Evolutionary conservation across 345 rosid genomes (phyloP).

Genomic region (Lepidium didymum): DNA sequence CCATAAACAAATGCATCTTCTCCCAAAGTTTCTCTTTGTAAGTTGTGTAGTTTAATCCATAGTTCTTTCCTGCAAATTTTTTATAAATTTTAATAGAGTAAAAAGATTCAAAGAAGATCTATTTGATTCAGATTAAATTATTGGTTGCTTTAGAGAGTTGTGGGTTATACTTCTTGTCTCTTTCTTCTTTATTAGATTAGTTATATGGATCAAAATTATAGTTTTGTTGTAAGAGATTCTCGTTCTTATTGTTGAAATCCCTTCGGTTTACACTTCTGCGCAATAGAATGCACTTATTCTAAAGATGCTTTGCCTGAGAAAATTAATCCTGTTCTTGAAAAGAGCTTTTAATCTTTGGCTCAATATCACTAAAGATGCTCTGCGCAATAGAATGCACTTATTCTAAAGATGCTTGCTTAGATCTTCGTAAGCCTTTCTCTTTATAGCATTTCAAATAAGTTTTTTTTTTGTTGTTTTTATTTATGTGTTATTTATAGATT

Average conservation of each 20-base stretch:
- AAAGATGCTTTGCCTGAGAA: background rate
- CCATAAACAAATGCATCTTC: conserved; percentile 4
- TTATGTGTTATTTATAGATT: background rate
- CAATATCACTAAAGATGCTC: background rate
- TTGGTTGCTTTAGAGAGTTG: conserved; percentile 8
- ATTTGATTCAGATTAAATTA: conserved; percentile 9
- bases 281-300: background rate
- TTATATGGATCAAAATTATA: background rate
- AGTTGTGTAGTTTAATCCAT: background rate
- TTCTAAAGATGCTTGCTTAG: background rate
- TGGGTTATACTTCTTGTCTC: conserved; percentile 24
- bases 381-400: too few relatives aligned
- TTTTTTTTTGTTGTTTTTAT: background rate
- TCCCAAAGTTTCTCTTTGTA: background rate
- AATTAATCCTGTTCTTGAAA: background rate
- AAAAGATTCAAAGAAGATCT: conserved; percentile 36
- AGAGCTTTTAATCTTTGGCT: background rate
- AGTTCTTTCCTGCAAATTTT: background rate
- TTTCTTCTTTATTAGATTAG: background rate
- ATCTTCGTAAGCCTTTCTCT: background rate
- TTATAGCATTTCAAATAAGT: background rate
- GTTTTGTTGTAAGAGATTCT: background rate
- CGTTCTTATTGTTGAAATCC: background rate
- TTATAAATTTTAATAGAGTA: background rate
- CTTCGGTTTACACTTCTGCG: background rate